Evolutionary conservation across 768 basidiomycete genomes (phyloP), one percentile per base, ranked within the genome.

Genomic region (Mycena latifolia): DNA sequence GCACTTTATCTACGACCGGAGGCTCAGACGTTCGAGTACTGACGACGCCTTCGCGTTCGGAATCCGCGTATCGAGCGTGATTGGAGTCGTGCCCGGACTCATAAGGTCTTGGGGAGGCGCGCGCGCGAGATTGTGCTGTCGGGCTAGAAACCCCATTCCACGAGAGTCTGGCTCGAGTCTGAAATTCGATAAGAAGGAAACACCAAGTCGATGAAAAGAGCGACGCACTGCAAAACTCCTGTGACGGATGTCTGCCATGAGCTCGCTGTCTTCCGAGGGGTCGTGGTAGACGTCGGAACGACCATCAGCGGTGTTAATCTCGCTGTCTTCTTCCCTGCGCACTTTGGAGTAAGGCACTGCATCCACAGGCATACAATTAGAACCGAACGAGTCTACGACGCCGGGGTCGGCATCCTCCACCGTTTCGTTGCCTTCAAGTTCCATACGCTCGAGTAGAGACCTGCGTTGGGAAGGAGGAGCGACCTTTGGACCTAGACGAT

Each of bases 381-480:
- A 43, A 6, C 11, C 45, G 10, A 6, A 46, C n/a, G 45, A 46
- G 24, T 24, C 22, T 2, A 25, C 10, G 24, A 10, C 45, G 45
- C n/a, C 43, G 11, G 29, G 46, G n/a, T 24, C 27, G 18, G 14
- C 52, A 22, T 45, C 17, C 28, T 50, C 50, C 12, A 28, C 29
- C 22, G 47, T 15, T 28, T 43, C 50, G 27, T 9, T 41, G 18
- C 18, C 55, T 22, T 47, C 55, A 25, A 67, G 31, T 39, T 58
- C 52, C 22, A 67, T 62, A 18, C 66, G 66, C 37, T 67, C 61
- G 22, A 67, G 66, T 6, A 67, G 56, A 33, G 66, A 67, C 31
- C 45, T 39, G 9, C 33, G 55, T 18, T 35, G 33, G 33, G 33
- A 14, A 35, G 53, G 9, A 47, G 43, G 52, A 8, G 27, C 6